Evolutionary conservation across 2,329 filamentous ascomycete species (phyloP).

Genomic region (Stemphylium beticola): DNA sequence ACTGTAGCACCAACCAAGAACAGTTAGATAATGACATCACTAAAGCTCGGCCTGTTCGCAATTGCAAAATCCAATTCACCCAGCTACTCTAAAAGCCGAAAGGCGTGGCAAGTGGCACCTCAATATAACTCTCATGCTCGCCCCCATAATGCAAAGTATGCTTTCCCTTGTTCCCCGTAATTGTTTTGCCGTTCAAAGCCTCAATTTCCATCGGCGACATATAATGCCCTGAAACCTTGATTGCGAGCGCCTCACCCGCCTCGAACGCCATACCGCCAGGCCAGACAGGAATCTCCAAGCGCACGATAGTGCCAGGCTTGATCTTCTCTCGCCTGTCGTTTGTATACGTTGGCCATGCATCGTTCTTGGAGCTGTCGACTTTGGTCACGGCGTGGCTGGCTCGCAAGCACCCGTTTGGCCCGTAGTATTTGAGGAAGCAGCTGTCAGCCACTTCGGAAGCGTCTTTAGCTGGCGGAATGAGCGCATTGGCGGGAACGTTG

Average conservation of each 20-base stretch:
- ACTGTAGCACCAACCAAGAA: too few relatives aligned
- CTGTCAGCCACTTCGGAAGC: neutral
- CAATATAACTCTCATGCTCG: neutral
- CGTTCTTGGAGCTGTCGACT: neutral
- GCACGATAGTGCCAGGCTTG: neutral
- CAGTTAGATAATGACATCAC: too few relatives aligned
- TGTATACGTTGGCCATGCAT: neutral
- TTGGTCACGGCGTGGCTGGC: constrained; percentile 7
- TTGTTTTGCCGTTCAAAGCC: too few relatives aligned
- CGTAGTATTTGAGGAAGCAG: constrained; percentile 1
- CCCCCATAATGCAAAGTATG: neutral
- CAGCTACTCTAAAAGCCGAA: too few relatives aligned
- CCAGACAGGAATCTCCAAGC: constrained; percentile 10
- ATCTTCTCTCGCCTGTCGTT: neutral
- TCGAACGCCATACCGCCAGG: constrained; percentile 12
- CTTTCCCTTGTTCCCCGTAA: neutral
- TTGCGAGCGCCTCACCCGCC: neutral
- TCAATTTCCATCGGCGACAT: too few relatives aligned
- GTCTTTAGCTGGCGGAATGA: neutral
- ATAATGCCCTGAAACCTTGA: neutral
- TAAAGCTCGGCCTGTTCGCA: too few relatives aligned
- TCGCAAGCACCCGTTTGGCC: constrained; percentile 17
- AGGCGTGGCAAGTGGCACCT: too few relatives aligned
- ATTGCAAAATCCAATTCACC: too few relatives aligned
- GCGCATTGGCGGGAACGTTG: constrained; percentile 47